Percentiles rank a stretch among this genome's conserved stretches.
phyloP scores from a whole-genome alignment of 1,284 basidiomycete species.

The Vanrija pseudolonga region DNA sequence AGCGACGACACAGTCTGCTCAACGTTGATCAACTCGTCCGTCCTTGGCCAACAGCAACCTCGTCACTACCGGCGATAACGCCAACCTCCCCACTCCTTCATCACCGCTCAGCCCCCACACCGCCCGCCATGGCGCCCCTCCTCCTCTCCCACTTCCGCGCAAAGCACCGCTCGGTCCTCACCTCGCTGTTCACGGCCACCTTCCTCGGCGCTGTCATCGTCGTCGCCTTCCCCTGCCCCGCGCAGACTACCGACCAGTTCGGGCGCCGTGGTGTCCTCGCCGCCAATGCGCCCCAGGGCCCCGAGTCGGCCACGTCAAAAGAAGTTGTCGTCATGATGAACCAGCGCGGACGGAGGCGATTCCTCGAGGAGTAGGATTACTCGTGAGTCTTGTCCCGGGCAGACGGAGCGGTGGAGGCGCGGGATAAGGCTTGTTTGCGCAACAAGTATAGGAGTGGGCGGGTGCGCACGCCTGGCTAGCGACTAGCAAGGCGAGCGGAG shows the following conservation, averaged over 20 bases:
- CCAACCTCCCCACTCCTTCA: neutral
- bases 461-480: too few relatives aligned
- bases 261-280: constrained; percentile 2
- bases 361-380: constrained; percentile 37
- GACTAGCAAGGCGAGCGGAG: too few relatives aligned
- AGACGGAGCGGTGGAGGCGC: too few relatives aligned
- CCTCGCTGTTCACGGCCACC: constrained; percentile 46
- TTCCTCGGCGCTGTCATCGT: constrained; percentile 49
- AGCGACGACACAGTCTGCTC: neutral
- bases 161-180: constrained; percentile 45
- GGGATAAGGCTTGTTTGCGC: too few relatives aligned
- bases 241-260: constrained; percentile 1
- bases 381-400: too few relatives aligned
- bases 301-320: constrained; percentile 8
- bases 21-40: neutral
- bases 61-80: neutral
- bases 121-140: constrained; percentile 44
- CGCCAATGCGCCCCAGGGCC: neutral
- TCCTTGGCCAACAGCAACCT: neutral
- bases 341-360: constrained; percentile 41
- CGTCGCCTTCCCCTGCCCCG: constrained; percentile 50
- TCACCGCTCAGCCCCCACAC: neutral
- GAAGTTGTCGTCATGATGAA: constrained; percentile 49
- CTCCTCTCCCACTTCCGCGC: constrained; percentile 47
- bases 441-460: too few relatives aligned